These are phyloP conservation scores for Penicillium sclerotigenum DNA, from an alignment of 2,329 filamentous ascomycete species.

Conservation along the genomic window DNA sequence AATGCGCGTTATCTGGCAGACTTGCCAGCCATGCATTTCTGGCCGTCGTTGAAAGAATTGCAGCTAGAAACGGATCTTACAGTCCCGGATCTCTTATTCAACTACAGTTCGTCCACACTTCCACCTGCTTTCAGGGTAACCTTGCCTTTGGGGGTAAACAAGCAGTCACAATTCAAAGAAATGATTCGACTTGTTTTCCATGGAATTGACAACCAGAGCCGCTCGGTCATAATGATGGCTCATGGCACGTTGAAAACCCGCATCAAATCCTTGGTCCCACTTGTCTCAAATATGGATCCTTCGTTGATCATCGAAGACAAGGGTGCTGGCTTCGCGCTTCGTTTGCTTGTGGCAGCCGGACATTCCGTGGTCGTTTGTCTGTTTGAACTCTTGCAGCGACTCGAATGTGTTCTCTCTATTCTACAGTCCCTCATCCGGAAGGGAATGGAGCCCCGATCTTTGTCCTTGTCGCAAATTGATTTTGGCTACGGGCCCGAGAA, in stretches of 20 bases:
- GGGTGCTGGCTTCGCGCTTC: constrained; percentile 38
- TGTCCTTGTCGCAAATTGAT: constrained; percentile 36
- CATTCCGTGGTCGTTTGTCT: constrained; percentile 35
- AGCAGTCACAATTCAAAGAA: constrained; percentile 31
- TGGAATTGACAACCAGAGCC: constrained; percentile 35
- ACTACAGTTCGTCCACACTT: constrained; percentile 31
- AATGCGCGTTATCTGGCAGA: constrained; percentile 37
- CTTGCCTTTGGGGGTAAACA: constrained; percentile 26
- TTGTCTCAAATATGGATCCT: constrained; percentile 29
- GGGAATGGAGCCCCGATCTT: constrained; percentile 30
- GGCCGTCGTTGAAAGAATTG: constrained; percentile 31
- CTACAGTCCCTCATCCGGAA: constrained; percentile 35
- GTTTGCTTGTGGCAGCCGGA: constrained; percentile 37
- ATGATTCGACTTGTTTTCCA: constrained; percentile 39
- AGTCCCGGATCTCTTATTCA: constrained; percentile 37
- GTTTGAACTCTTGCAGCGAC: constrained; percentile 37
- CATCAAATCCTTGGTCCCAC: constrained; percentile 26
- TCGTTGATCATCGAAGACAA: constrained; percentile 35
- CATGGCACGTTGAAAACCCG: constrained; percentile 33
- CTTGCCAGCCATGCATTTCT: constrained; percentile 27
- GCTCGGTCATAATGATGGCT: constrained; percentile 36
- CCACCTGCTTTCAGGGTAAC: constrained; percentile 31
- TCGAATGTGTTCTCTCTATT: constrained; percentile 38
- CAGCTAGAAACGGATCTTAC: constrained; percentile 29
- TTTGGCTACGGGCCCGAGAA: constrained; percentile 35